phyloP scores from a whole-genome alignment of 2,329 filamentous ascomycete species.

The Monosporascus sp. region DNA sequence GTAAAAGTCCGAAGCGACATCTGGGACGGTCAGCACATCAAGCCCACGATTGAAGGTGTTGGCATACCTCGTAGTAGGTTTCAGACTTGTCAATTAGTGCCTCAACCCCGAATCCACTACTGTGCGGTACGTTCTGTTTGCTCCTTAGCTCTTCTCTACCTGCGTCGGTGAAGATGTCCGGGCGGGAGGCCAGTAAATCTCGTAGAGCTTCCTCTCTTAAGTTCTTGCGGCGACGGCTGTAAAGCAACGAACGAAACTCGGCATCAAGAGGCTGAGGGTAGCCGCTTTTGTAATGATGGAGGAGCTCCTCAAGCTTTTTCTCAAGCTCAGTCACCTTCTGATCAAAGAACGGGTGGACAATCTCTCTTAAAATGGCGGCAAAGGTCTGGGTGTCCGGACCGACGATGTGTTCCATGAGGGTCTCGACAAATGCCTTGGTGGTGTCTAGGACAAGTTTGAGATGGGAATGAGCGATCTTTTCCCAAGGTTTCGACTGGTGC shows the following conservation, averaged over 20 bases:
- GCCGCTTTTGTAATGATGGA: conserved; percentile 32
- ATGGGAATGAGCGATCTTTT: conserved; percentile 31
- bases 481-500: conserved; percentile 34
- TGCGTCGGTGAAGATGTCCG: conserved; percentile 19
- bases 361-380: conserved; percentile 17
- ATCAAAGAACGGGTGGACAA: conserved; percentile 23
- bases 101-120: conserved; percentile 31
- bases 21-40: conserved; percentile 9
- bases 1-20: conserved; percentile 27
- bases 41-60: neutral
- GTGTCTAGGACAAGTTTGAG: conserved; percentile 24
- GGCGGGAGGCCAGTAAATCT: conserved; percentile 12
- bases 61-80: conserved; percentile 37
- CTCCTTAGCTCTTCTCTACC: conserved; percentile 12
- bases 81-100: conserved; percentile 40
- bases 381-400: conserved; percentile 19
- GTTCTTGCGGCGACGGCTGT: conserved; percentile 8
- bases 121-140: neutral
- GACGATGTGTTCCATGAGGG: conserved; percentile 28
- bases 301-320: conserved; percentile 34
- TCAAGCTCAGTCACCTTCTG: conserved; percentile 21
- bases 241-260: conserved; percentile 23
- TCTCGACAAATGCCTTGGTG: conserved; percentile 33
- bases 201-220: conserved; percentile 9
- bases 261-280: conserved; percentile 28